Base-by-base conservation (phyloP, 2,329 filamentous ascomycete genomes). In the Colletotrichum aenigma region DNA sequence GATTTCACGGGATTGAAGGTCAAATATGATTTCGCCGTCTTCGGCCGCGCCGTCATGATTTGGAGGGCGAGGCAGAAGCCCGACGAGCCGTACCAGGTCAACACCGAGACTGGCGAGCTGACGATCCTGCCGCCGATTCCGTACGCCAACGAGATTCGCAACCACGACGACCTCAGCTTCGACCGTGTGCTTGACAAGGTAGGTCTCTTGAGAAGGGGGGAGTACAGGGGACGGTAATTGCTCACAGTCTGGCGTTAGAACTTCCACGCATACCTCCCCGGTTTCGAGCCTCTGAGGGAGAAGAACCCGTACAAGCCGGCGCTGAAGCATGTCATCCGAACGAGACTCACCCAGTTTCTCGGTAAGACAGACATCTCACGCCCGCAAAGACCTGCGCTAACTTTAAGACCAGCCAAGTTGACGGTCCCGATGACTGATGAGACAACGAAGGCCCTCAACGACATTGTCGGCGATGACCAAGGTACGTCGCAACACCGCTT, bases 81-180 rank as follows among this genome's bases (percentile, higher is more conserved):
- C 26, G 64, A 68, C 26, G 70, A 75, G 38, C 26, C 70, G 6
- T 75, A 69, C 18, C 70, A 55, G 15, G 32, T 75, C 7, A 24
- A 68, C n/a, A 73, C 73, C n/a, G 73, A 75, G 12, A 36, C n/a
- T 15, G 73, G 73, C 30, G 70, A 75, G 15, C 9, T 75, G 69
- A 75, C 73, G n/a, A 60, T 75, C 8, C 64, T 75, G 9, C 73
- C 73, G 12, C 36, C 73, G n/a, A 36, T 75, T 3, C 73, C 73
- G 18, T 75, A 67, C 10, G 73, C 73, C 64, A 75, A 75, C 70
- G 73, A 75, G 48, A 75, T 75, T 12, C 73, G 73, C 43, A 75
- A 75, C 43, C 73, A 75, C 18, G 70, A 73, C 18, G 64, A 75
- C 18, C 70, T 75, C 43, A 75, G 73, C 34, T 73, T 75, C 43